phyloP scores from a whole-genome alignment of 2,329 filamentous ascomycete genomes.

The Akanthomyces uredinophilus region DNA sequence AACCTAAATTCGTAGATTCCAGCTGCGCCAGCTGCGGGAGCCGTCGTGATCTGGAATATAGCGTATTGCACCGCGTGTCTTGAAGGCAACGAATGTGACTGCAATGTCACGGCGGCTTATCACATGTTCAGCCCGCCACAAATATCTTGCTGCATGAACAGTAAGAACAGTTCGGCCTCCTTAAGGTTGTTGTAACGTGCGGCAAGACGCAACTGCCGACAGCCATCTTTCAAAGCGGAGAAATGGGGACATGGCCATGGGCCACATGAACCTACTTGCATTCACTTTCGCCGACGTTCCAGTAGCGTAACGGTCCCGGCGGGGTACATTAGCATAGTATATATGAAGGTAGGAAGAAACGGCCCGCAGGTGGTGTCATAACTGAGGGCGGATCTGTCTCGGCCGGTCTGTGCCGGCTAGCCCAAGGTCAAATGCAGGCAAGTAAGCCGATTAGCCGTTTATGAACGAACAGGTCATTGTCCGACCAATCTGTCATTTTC shows the following conservation, averaged over 20 bases:
- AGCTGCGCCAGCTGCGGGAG: no score
- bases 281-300: neutral
- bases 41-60: no score
- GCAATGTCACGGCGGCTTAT: no score
- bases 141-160: no score
- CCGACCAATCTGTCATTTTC: neutral
- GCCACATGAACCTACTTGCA: neutral
- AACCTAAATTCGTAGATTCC: no score
- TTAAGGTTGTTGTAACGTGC: neutral
- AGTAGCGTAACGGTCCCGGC: neutral
- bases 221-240: neutral
- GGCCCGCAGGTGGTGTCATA: no score
- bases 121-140: no score
- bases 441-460: neutral
- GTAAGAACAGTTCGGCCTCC: no score
- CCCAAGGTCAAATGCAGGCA: neutral
- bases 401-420: neutral
- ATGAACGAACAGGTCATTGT: neutral
- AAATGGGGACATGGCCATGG: neutral
- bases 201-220: neutral
- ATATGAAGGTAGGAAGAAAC: neutral
- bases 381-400: neutral
- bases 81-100: no score
- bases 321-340: neutral
- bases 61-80: no score